Percentiles rank a stretch among this genome's conserved stretches.
Evolutionary conservation across 257 asterid genomes (phyloP).

Genomic region (Fraxinus excelsior): DNA sequence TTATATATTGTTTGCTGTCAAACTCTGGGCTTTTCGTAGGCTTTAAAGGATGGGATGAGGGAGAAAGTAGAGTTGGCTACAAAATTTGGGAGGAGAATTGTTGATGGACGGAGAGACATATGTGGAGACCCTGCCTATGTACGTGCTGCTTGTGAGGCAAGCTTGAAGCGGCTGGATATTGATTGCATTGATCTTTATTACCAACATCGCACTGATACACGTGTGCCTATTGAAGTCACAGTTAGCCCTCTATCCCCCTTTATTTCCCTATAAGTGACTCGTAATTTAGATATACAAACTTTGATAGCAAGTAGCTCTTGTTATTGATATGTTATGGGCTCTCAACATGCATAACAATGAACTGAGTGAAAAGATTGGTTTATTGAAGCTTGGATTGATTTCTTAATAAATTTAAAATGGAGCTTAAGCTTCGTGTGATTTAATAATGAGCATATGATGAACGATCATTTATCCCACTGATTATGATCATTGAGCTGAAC

Average conservation of each 20-base stretch:
- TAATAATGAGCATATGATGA: neutral
- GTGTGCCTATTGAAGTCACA: slow-evolving; percentile 32
- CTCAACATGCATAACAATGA: neutral
- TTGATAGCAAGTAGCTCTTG: neutral
- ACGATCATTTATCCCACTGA: neutral
- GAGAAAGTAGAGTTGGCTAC: slow-evolving; percentile 28
- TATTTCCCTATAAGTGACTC: neutral
- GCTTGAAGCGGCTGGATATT: slow-evolving; percentile 36
- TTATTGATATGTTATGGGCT: neutral
- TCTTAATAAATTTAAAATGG: neutral
- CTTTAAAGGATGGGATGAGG: slow-evolving; percentile 31
- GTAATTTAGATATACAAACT: neutral
- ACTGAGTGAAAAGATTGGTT: neutral
- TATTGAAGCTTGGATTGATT: neutral
- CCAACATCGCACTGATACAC: slow-evolving; percentile 30
- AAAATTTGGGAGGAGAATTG: slow-evolving; percentile 25
- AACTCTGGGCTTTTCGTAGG: neutral
- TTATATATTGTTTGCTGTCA: neutral
- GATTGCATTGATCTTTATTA: slow-evolving; percentile 37
- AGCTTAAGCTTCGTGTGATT: neutral
- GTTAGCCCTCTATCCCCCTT: slow-evolving; percentile 6
- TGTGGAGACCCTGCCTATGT: slow-evolving; percentile 33
- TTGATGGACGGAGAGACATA: slow-evolving; percentile 10
- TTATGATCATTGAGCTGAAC: neutral
- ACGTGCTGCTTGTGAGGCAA: slow-evolving; percentile 28